Evolutionary conservation across 2,329 filamentous ascomycete species (phyloP), one percentile per base, ranked within the genome.

Genomic region (Sporothrix variecibatus): DNA sequence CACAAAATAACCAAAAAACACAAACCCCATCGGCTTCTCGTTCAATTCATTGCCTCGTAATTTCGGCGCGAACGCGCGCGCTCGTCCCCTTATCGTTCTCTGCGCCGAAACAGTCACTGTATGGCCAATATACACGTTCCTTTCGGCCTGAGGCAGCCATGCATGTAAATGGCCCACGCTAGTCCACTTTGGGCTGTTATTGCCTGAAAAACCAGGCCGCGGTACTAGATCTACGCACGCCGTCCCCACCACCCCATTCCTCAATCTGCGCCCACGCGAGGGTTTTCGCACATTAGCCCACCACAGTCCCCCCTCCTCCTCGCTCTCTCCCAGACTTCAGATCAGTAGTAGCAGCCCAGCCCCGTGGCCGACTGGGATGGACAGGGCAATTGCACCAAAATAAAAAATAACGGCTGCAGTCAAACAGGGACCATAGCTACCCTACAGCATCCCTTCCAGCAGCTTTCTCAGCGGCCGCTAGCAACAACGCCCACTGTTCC

Each of bases 141-240:
- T 53, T 69, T 38, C 23, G 34, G 75, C 75, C 77, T 78, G 53
- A 78, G 77, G 77, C 76, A 74, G 12, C 40, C n/a, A 73, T 64
- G 73, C 75, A 70, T 62, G 15, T 43, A 40, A 40, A 75, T 43
- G 6, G 9, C n/a, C 26, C 2, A 11, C 20, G 26, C 68, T 73
- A 74, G 43, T 49, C 67, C 38, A 4, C 28, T 75, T 74, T 43
- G 7, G 74, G 60, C 67, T 11, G 56, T 76, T 68, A 12, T n/a
- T 51, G 78, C 78, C 77, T 78, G 2, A 72, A 7, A 23, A 11
- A 0, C 65, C 7, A 77, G 75, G 75, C 70, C 64, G 1, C 77
- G 74, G 78, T 78, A 76, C 75, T 49, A 74, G 46, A 78, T 74
- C 73, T 79, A 79, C 78, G 78, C 78, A 31, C 7, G 15, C 0